These are phyloP conservation scores for Arthrobotrys entomopaga DNA, from an alignment of 2,329 filamentous ascomycete genomes.

Conservation along the genomic window DNA sequence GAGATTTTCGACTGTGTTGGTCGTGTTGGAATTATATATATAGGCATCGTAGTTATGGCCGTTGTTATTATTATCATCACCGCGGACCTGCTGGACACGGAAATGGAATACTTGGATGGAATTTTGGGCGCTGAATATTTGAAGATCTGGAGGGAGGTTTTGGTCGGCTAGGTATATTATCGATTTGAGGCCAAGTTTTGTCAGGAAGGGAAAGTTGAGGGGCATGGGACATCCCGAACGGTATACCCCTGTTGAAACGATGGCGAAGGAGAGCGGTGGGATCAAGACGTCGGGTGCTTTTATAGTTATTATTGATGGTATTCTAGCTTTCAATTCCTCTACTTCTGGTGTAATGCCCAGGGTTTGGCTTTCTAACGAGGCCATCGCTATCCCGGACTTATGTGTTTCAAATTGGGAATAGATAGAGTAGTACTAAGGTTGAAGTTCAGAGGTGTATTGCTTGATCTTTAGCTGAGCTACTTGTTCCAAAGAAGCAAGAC, in stretches of 20 bases:
- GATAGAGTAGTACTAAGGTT: no score
- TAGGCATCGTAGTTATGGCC: no score
- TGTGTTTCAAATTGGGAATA: no score
- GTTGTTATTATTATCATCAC: slow-evolving; percentile 14
- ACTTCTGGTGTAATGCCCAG: no score
- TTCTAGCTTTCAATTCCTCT: background rate
- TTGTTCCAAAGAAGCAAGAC: no score
- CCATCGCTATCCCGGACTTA: no score
- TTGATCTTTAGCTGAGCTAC: no score
- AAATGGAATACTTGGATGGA: slow-evolving; percentile 54
- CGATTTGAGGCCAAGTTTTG: slow-evolving; percentile 56
- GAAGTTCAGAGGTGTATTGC: no score
- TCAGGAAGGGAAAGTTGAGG: slow-evolving; percentile 58
- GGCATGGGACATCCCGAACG: slow-evolving; percentile 58
- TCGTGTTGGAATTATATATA: background rate
- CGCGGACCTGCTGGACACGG: slow-evolving; percentile 37
- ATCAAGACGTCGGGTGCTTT: slow-evolving; percentile 45
- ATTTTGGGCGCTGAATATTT: slow-evolving; percentile 53
- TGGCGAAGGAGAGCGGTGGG: slow-evolving; percentile 58
- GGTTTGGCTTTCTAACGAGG: no score
- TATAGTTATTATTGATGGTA: background rate
- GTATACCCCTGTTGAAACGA: slow-evolving; percentile 57
- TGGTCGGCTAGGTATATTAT: slow-evolving; percentile 58
- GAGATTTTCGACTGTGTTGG: slow-evolving; percentile 14
- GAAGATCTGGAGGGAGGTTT: slow-evolving; percentile 55